Evolutionary conservation across 139 green algal genomes (phyloP).

Genomic region (Nannochloris sp.): DNA sequence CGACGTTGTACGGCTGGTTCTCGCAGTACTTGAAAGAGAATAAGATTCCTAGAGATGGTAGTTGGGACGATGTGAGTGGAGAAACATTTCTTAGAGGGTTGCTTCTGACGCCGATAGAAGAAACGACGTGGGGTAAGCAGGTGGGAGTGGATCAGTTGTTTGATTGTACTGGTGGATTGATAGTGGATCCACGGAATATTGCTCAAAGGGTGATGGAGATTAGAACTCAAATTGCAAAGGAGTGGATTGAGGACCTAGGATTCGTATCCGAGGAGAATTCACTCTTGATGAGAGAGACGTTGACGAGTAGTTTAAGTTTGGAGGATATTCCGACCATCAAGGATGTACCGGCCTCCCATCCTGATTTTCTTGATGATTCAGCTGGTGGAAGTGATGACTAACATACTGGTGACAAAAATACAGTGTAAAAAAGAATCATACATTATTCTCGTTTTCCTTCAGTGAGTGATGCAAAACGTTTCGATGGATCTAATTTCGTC

Average conservation of each 20-base stretch:
- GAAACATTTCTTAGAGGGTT: conserved; percentile 72
- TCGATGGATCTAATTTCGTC: conserved; percentile 16
- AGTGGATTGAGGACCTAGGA: conserved; percentile 71
- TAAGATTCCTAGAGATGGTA: conserved; percentile 57
- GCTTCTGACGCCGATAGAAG: conserved; percentile 52
- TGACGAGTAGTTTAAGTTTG: conserved; percentile 15
- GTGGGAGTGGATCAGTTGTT: conserved; percentile 4
- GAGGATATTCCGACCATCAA: neutral
- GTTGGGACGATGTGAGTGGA: conserved; percentile 71
- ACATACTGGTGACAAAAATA: neutral
- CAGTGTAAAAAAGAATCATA: conserved; percentile 8
- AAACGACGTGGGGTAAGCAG: conserved; percentile 29
- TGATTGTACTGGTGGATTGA: conserved; percentile 1
- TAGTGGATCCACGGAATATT: conserved; percentile 69
- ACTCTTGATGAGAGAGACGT: conserved; percentile 42
- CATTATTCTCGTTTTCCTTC: neutral
- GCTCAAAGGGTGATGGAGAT: conserved; percentile 82
- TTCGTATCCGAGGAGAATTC: conserved; percentile 46
- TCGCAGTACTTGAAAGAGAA: conserved; percentile 40
- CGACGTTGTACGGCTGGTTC: conserved; percentile 30
- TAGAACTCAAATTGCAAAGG: conserved; percentile 52
- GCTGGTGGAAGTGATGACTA: conserved; percentile 16
- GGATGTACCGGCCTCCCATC: neutral
- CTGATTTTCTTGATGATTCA: conserved; percentile 7
- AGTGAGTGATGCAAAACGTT: conserved; percentile 10